These are phyloP conservation scores for Fagopyrum tataricum DNA, from an alignment of 148 eudicot species.

Conservation along the genomic window DNA sequence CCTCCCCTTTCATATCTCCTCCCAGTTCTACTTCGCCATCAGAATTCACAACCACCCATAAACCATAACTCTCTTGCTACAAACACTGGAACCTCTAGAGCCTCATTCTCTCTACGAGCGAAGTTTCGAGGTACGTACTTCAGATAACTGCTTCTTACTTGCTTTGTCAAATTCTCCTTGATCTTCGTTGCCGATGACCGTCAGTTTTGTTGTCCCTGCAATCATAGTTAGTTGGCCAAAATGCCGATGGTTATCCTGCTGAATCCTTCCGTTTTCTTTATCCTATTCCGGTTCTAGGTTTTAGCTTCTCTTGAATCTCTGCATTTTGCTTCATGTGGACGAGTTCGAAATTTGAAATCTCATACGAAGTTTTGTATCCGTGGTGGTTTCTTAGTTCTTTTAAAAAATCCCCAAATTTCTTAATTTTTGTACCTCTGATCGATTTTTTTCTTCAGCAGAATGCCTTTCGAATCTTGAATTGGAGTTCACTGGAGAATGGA, in stretches of 20 bases:
- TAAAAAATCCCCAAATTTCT: neutral
- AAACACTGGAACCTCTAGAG: neutral
- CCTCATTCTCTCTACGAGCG: neutral
- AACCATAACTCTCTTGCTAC: neutral
- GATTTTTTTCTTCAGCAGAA: neutral
- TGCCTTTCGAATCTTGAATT: neutral
- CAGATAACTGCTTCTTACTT: neutral
- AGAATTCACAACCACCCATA: neutral
- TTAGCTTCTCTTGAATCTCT: neutral
- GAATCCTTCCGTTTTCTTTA: neutral
- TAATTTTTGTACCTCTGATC: neutral
- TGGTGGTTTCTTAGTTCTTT: neutral
- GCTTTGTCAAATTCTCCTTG: neutral
- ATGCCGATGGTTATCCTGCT: neutral
- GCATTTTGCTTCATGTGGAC: neutral
- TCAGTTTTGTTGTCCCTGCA: neutral
- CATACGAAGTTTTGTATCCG: neutral
- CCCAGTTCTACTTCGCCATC: neutral
- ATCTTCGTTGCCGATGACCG: neutral
- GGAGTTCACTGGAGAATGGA: neutral
- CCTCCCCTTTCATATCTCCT: slow-evolving; percentile 1
- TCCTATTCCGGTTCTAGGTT: neutral
- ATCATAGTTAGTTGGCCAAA: neutral
- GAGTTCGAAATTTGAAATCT: neutral
- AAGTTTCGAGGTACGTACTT: neutral